phyloP scores from a whole-genome alignment of 306 rosid species.

The Malus domestica region DNA sequence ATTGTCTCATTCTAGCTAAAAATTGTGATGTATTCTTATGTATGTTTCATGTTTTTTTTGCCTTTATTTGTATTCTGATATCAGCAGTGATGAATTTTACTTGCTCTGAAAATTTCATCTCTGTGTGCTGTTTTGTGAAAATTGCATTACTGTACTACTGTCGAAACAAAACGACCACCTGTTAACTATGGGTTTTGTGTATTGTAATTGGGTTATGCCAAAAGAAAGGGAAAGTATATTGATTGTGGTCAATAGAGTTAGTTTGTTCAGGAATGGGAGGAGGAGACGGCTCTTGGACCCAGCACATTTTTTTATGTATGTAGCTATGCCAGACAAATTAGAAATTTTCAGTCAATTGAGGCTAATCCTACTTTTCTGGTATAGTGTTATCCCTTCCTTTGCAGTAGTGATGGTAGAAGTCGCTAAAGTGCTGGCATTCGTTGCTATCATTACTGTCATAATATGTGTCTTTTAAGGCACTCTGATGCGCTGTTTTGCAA shows the following conservation, averaged over 20 bases:
- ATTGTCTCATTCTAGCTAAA: not conserved
- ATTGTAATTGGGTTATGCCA: not conserved
- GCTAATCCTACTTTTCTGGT: too few species aligned
- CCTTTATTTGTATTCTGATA: not conserved
- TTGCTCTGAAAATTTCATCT: not conserved
- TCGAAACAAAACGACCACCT: not conserved
- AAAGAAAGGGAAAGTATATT: not conserved
- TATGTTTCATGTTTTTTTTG: not conserved
- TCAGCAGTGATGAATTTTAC: not conserved
- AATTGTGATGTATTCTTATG: not conserved
- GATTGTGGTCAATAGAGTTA: not conserved
- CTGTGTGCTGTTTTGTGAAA: not conserved
- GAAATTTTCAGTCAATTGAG: too few species aligned
- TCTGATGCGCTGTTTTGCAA: not conserved
- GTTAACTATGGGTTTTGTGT: not conserved
- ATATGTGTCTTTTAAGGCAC: not conserved
- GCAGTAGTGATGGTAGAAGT: not conserved
- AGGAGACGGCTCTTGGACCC: too few species aligned
- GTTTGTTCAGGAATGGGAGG: too few species aligned
- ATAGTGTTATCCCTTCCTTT: not conserved
- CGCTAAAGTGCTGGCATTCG: not conserved
- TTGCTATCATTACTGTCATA: not conserved
- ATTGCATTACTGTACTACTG: not conserved
- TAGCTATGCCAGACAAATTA: too few species aligned
- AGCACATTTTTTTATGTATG: too few species aligned